Base-by-base conservation (phyloP, 2,329 filamentous ascomycete species). In the Exophiala spinifera region DNA sequence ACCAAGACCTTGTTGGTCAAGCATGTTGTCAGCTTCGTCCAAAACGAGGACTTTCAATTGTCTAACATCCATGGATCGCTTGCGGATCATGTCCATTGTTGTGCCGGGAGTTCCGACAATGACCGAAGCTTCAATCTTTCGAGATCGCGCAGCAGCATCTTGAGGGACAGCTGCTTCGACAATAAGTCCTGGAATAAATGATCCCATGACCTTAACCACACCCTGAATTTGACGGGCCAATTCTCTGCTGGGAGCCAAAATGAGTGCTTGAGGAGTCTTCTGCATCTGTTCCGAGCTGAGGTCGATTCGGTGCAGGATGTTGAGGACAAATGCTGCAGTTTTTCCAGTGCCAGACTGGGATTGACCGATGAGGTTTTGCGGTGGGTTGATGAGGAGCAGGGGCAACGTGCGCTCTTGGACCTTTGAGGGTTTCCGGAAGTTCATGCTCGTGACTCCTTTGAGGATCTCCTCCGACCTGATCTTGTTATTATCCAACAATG, bases 331-430 rank as follows among this genome's bases (percentile, higher is more conserved):
- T 19, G 94, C 94, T 17, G 91, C 94, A 0, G 94, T 99, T 79
- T 99, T 99, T 67, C 94, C 94, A 17, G 94, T 99, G 64, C 94
- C 94, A 1, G 94, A 99, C 72, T 99, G 94, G n/a, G 94, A 99
- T 74, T 99, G 94, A 3, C 91, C 94, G 67, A 99, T 92, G 81
- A 99, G 88, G 73, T 97, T 97, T 61, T 81, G 80, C 0, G 92
- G 87, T n/a, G 94, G 92, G 67, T 96, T 79, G 64, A 82, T 77
- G 60, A 99, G 82, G 67, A 99, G 87, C 51, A 99, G 80, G 23
- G 94, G 94, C 15, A 99, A 81, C 1, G 94, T 94, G 64, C 87
- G 89, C 72, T 96, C 94, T 76, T 99, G 94, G 62, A 99, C 95
- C 76, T 99, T 99, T 53, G 94, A 97, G 0, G 94, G 94, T 73